These are phyloP conservation scores for Russula dissimulans DNA, from an alignment of 768 basidiomycete species.

Conservation along the genomic window DNA sequence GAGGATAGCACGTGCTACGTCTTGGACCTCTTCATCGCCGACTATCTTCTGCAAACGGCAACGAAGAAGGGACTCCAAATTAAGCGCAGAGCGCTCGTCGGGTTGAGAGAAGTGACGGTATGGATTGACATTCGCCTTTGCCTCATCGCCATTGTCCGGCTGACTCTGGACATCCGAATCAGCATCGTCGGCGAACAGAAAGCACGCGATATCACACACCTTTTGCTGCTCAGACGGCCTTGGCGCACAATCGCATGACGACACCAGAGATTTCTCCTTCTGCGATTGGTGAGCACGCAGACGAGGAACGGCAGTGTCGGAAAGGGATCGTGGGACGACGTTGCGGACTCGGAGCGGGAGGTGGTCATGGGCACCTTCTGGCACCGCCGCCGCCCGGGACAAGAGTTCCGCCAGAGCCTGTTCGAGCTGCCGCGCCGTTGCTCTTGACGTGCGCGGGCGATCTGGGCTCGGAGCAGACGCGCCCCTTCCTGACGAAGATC, in stretches of 20 bases:
- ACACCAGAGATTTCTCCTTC: too few species aligned
- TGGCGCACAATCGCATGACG: too few species aligned
- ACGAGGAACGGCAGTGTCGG: neutral
- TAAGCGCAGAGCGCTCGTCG: neutral
- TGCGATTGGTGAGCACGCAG: neutral
- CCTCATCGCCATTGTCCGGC: neutral
- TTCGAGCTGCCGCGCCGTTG: neutral
- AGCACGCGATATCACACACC: neutral
- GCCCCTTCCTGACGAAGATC: neutral
- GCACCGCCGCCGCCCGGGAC: neutral
- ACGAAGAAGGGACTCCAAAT: neutral
- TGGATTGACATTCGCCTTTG: too few species aligned
- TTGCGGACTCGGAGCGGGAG: neutral
- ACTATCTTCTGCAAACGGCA: neutral
- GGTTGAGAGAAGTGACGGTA: neutral
- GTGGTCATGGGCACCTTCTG: neutral
- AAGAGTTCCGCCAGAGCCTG: neutral
- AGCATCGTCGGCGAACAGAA: neutral
- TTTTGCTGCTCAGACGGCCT: neutral
- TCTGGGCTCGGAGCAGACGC: neutral
- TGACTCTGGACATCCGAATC: neutral
- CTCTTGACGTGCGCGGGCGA: neutral
- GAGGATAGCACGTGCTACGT: neutral
- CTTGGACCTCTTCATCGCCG: conserved; percentile 4
- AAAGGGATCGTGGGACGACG: neutral